phyloP scores from a whole-genome alignment of 345 rosid genomes.

The Erodium maritimum region DNA sequence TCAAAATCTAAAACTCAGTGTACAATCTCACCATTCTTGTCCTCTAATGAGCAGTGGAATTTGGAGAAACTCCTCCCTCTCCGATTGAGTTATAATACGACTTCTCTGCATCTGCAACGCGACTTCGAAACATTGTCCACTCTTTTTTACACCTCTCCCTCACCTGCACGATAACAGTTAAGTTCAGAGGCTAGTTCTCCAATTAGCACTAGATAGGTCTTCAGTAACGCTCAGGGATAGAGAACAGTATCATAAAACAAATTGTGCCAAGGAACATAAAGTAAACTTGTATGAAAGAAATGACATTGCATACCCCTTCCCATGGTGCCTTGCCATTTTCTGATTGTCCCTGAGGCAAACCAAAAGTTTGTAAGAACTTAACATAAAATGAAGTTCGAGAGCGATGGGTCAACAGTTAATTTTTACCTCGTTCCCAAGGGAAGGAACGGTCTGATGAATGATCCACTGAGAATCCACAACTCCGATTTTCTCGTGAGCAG shows the following conservation, averaged over 20 bases:
- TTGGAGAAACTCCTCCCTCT: slow-evolving; percentile 26
- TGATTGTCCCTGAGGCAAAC: slow-evolving; percentile 50
- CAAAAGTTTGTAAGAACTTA: neutral
- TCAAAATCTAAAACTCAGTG: neutral
- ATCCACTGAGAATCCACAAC: slow-evolving; percentile 97
- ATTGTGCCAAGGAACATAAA: neutral
- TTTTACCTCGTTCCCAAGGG: slow-evolving; percentile 82
- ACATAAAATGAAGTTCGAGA: neutral
- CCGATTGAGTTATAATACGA: slow-evolving; percentile 32
- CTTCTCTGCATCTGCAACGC: slow-evolving; percentile 49
- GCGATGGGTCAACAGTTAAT: neutral
- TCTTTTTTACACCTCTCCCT: slow-evolving; percentile 81
- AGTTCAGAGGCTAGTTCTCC: neutral
- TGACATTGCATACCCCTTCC: slow-evolving; percentile 66
- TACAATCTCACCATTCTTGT: neutral
- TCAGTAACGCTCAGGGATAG: too few species aligned
- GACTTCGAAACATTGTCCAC: slow-evolving; percentile 67
- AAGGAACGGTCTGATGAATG: slow-evolving; percentile 81
- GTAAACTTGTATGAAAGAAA: neutral
- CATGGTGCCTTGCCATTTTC: slow-evolving; percentile 70
- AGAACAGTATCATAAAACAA: neutral
- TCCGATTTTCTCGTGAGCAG: slow-evolving; percentile 96
- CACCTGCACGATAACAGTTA: slow-evolving; percentile 34
- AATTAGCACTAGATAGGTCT: too few species aligned
- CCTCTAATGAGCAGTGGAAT: neutral